These are phyloP conservation scores for Cudoniella acicularis DNA, from an alignment of 495 filamentous ascomycete species.

Conservation along the genomic window DNA sequence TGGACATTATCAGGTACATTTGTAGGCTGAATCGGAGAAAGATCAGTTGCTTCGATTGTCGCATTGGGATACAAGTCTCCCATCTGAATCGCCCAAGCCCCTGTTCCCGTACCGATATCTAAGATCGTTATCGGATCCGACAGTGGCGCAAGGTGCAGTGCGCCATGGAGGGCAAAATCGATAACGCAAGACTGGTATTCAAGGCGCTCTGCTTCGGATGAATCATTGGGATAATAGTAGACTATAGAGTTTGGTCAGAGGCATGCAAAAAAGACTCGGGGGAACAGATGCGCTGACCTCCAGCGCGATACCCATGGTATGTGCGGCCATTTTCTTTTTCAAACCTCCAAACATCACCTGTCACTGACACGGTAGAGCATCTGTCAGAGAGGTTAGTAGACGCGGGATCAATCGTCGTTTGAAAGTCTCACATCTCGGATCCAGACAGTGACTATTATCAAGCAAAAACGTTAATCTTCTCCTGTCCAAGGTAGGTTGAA, in stretches of 20 bases:
- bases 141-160: constrained; percentile 54
- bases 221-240: constrained; percentile 57
- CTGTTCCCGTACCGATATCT: constrained; percentile 64
- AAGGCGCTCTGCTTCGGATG: constrained; percentile 41
- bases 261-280: not conserved
- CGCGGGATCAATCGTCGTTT: not conserved
- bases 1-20: constrained; percentile 19
- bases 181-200: constrained; percentile 59
- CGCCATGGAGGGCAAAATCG: constrained; percentile 46
- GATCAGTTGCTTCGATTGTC: constrained; percentile 8
- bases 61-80: constrained; percentile 30
- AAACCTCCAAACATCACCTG: constrained; percentile 32
- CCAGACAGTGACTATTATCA: not conserved
- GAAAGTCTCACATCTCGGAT: not conserved
- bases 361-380: not conserved
- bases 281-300: constrained; percentile 23
- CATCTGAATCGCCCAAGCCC: constrained; percentile 59
- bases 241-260: constrained; percentile 20
- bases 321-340: constrained; percentile 54
- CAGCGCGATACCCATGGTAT: constrained; percentile 52
- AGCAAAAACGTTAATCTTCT: not conserved
- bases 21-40: constrained; percentile 21
- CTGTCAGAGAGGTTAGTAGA: not conserved
- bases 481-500: not conserved
- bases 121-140: constrained; percentile 47